Conservation (phyloP, 805 yeast genomes). For the Suhomyces xylopsoci region DNA sequence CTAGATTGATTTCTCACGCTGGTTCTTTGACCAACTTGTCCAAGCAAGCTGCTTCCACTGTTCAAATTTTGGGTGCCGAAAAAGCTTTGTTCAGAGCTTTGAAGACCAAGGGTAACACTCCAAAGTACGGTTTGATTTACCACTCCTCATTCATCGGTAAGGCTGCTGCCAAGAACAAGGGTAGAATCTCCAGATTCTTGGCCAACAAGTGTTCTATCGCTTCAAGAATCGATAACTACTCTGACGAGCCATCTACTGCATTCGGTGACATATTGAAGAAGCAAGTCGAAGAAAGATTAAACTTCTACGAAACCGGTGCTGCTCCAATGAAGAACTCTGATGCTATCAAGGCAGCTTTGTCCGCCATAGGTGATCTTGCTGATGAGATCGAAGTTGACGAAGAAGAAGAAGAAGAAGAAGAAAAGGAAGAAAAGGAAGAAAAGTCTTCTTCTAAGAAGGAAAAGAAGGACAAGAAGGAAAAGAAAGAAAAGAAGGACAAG, state of each 20-base stretch:
- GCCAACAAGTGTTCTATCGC: constrained; percentile 99
- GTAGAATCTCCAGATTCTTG: constrained; percentile 96
- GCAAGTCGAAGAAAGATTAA: constrained; percentile 97
- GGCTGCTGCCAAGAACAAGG: constrained; percentile 96
- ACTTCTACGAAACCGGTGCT: constrained; percentile 93
- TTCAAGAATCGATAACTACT: constrained; percentile 95
- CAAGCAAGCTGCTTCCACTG: constrained; percentile 98
- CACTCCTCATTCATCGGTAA: constrained; percentile 92
- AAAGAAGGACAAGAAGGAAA: constrained; percentile 33
- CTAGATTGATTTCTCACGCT: constrained; percentile 96
- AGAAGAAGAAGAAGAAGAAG: constrained; percentile 16
- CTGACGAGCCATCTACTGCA: constrained; percentile 87
- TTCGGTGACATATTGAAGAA: constrained; percentile 89
- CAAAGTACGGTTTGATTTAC: constrained; percentile 92
- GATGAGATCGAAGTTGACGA: constrained; percentile 31
- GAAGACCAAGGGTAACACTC: constrained; percentile 95
- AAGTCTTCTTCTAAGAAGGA: constrained; percentile 26
- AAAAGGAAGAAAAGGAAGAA: constrained; percentile 25
- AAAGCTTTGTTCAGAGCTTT: constrained; percentile 94
- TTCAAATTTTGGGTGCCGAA: constrained; percentile 96
- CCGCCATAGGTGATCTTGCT: constrained; percentile 54
- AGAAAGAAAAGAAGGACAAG: constrained; percentile 31
- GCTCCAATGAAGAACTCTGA: constrained; percentile 95
- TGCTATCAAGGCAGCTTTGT: constrained; percentile 90
- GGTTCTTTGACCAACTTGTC: constrained; percentile 96